Evolutionary conservation across 768 basidiomycete genomes (phyloP), one percentile per base, ranked within the genome.

Genomic region (Lentinula aciculospora): DNA sequence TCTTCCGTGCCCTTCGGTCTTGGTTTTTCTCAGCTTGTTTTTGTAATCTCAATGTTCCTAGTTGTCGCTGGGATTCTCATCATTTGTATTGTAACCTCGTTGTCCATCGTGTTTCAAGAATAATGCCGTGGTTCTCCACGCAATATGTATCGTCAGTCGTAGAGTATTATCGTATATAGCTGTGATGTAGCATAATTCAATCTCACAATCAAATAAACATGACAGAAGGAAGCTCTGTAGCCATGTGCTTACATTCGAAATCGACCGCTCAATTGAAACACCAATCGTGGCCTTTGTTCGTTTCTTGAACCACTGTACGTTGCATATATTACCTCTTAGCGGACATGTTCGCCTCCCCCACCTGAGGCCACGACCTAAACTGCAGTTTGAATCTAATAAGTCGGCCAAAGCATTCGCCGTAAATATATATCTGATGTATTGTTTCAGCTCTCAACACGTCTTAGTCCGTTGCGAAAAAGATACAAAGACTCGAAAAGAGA

Each of bases 1-100:
- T 47, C 29, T 29, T 47, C 46, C 46, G 46, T 47, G 25, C 17
- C 15, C 8, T 47, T 13, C 29, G 46, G 46, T n/a, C 46, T 12
- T 47, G 25, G 21, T 28, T 23, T 47, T 19, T 47, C 29, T 5
- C n/a, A 13, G 25, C 25, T 29, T 28, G 25, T 31, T 47, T 44
- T 2, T 44, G 42, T 44, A 44, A 44, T 44, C 42, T 21, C 46
- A 48, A 50, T 34, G 6, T 34, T 36, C 49, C 32, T n/a, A 32
- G 28, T 34, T 3, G 46, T 48, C 46, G 12, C 12, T 50, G 13
- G 19, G 2, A 13, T 50, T 53, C 51, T 25, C 12, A 8, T n/a
- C 7, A 36, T 53, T 39, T 53, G 51, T 53, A 53, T 53, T 53
- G 51, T 53, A 53, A 34, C 49, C 49, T 36, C 32, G 49, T 32